Evolutionary conservation across 2,329 filamentous ascomycete genomes (phyloP).

Genomic region (Pyrenochaeta sp.): DNA sequence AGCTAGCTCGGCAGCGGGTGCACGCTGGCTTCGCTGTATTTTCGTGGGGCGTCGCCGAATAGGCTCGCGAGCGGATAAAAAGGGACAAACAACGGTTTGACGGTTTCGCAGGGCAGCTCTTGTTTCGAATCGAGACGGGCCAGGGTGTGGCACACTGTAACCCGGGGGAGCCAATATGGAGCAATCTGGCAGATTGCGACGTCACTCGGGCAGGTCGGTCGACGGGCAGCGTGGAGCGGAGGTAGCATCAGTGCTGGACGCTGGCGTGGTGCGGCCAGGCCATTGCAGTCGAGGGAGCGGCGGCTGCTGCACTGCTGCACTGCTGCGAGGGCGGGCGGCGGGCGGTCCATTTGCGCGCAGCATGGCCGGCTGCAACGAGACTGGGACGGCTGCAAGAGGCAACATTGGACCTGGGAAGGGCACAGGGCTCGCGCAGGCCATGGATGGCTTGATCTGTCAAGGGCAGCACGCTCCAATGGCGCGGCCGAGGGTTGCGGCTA

Average conservation of each 20-base stretch:
- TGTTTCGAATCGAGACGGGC: slow-evolving; percentile 39
- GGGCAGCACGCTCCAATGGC: slow-evolving; percentile 16
- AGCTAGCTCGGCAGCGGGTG: slow-evolving; percentile 9
- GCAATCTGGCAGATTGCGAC: slow-evolving; percentile 43
- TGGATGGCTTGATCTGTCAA: slow-evolving; percentile 17
- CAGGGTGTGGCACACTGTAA: slow-evolving; percentile 42
- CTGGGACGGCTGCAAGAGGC: no score
- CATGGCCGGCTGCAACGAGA: no score
- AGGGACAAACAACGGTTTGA: slow-evolving; percentile 40
- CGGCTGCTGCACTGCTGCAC: no score
- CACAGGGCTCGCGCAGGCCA: no score
- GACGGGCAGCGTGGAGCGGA: slow-evolving; percentile 25
- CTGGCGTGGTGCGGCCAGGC: no score
- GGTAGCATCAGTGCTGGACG: slow-evolving; percentile 27
- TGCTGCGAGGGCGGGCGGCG: slow-evolving; percentile 28
- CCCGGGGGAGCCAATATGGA: slow-evolving; percentile 40
- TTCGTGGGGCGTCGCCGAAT: slow-evolving; percentile 41
- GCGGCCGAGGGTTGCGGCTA: slow-evolving; percentile 16
- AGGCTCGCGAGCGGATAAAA: slow-evolving; percentile 43
- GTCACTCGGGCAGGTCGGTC: slow-evolving; percentile 33
- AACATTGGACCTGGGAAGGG: no score
- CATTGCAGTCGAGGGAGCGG: no score
- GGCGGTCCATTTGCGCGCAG: no score
- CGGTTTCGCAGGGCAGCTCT: slow-evolving; percentile 40
- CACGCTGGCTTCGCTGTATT: slow-evolving; percentile 28